A percentile compares a stretch with the other conserved stretches of the same genome.
phyloP scores from a whole-genome alignment of 2,329 filamentous ascomycete species.

The Stagonosporopsis chrysanthemi region DNA sequence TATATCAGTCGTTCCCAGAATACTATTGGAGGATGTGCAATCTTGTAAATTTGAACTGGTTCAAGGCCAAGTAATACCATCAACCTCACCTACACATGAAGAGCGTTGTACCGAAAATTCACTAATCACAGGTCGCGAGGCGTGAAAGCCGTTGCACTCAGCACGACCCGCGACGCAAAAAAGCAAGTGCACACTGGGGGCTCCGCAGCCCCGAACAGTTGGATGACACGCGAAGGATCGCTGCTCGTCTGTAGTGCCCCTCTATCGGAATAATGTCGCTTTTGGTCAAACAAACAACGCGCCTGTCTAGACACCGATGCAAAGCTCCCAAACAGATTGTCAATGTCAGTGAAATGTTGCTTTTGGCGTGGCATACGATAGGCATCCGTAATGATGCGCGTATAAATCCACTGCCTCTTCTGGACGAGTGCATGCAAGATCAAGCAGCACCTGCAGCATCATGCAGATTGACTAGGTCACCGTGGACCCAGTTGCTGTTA shows the following conservation, averaged over 20 bases:
- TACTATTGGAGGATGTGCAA: not conserved
- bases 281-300: not conserved
- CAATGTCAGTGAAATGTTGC: not conserved
- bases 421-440: not conserved
- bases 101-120: not conserved
- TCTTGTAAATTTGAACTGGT: not conserved
- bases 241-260: not conserved
- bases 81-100: not conserved
- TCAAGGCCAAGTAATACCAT: not conserved
- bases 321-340: not conserved
- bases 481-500: conserved; percentile 10
- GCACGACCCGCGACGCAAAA: conserved; percentile 2
- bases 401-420: not conserved
- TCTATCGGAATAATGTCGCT: not conserved
- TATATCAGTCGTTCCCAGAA: not conserved
- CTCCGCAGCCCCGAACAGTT: not conserved
- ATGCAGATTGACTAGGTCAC: not conserved
- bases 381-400: not conserved
- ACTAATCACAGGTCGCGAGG: not conserved
- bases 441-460: conserved; percentile 5
- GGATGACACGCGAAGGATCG: not conserved
- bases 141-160: not conserved
- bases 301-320: not conserved
- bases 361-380: not conserved
- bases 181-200: conserved; percentile 6